Evolutionary conservation across 1,284 basidiomycete species (phyloP).

Genomic region (Moesziomyces aphidis): DNA sequence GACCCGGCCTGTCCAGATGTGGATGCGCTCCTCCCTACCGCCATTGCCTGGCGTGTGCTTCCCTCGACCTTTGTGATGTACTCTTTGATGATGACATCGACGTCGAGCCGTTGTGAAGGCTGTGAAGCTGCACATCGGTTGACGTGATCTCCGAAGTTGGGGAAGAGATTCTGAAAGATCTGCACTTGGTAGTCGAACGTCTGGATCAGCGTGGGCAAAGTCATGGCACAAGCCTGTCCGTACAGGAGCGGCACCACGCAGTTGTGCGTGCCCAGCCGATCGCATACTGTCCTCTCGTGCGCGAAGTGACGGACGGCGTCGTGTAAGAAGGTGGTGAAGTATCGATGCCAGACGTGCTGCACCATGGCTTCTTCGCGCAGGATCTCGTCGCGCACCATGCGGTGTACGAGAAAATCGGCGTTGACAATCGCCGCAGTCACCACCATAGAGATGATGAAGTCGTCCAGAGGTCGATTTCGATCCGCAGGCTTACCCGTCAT

Average conservation of each 20-base stretch:
- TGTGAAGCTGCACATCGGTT: slow-evolving; percentile 25
- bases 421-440: slow-evolving; percentile 19
- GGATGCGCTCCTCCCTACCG: no score
- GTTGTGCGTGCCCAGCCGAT: slow-evolving; percentile 28
- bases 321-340: slow-evolving; percentile 24
- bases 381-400: slow-evolving; percentile 11
- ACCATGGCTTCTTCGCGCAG: slow-evolving; percentile 1
- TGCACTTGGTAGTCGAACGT: slow-evolving; percentile 23
- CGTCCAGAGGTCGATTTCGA: slow-evolving; percentile 32
- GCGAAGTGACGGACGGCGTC: slow-evolving; percentile 22
- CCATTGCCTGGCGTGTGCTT: no score
- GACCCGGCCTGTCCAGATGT: no score
- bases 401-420: slow-evolving; percentile 23
- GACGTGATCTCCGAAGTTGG: slow-evolving; percentile 36
- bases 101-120: not conserved
- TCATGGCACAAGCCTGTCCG: slow-evolving; percentile 22
- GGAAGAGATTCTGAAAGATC: slow-evolving; percentile 39
- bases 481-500: slow-evolving; percentile 27
- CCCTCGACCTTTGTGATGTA: not conserved
- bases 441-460: slow-evolving; percentile 31
- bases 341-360: slow-evolving; percentile 22
- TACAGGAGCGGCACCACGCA: slow-evolving; percentile 25
- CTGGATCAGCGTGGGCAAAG: slow-evolving; percentile 17
- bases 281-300: slow-evolving; percentile 27
- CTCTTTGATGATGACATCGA: not conserved